Conservation (phyloP, 192 early-diverging fungal genomes). For the Entophlyctis luteolus region DNA sequence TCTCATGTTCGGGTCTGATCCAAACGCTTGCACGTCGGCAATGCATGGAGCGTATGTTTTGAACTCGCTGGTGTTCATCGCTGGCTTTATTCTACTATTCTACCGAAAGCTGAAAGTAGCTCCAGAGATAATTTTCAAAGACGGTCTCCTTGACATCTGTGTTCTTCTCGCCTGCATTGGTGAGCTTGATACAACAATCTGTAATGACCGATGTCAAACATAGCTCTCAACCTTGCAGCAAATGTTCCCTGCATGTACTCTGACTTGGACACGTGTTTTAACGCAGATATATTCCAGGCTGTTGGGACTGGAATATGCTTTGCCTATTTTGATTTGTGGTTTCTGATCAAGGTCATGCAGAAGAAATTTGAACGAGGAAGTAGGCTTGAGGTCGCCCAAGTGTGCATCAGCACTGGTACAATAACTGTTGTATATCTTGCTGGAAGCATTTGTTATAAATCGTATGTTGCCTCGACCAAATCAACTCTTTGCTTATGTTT, state of each 20-base stretch:
- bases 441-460: conserved; percentile 12
- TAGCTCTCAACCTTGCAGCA: conserved; percentile 13
- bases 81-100: not conserved
- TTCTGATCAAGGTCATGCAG: not conserved
- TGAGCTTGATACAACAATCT: too few species aligned
- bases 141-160: not conserved
- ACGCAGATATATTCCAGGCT: not conserved
- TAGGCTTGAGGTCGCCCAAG: not conserved
- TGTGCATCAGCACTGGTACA: not conserved
- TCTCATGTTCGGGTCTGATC: not conserved
- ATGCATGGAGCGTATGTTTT: conserved; percentile 10
- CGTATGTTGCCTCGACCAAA: not conserved
- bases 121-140: not conserved
- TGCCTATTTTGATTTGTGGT: conserved; percentile 14
- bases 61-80: not conserved
- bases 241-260: conserved; percentile 11
- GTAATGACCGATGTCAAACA: too few species aligned
- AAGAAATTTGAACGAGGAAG: not conserved
- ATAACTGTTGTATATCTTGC: not conserved
- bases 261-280: not conserved
- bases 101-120: conserved; percentile 7
- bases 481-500: not conserved
- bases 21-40: not conserved
- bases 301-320: not conserved
- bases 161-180: not conserved